phyloP scores from a whole-genome alignment of 495 filamentous ascomycete genomes.

The Penicillium pulvis region DNA sequence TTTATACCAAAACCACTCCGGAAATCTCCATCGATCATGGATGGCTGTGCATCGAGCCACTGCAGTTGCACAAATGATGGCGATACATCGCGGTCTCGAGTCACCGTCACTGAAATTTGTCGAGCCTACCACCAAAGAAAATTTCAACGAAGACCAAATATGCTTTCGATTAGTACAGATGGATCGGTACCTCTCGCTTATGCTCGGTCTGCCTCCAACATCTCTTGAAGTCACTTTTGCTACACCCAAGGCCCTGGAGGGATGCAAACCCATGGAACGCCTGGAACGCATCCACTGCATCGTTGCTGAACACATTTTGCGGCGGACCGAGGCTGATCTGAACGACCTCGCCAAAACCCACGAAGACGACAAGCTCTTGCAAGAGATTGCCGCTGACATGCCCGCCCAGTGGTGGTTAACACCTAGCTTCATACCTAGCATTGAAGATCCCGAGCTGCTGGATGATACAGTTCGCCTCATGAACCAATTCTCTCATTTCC shows the following conservation, averaged over 20 bases:
- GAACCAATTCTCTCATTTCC: constrained; percentile 43
- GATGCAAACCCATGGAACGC: constrained; percentile 20
- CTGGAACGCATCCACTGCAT: constrained; percentile 30
- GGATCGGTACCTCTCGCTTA: constrained; percentile 45
- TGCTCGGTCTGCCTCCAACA: constrained; percentile 48
- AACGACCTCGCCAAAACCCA: constrained; percentile 27
- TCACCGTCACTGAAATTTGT: constrained; percentile 22
- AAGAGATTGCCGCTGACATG: constrained; percentile 38
- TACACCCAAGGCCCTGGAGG: constrained; percentile 14
- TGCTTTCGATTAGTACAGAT: constrained; percentile 18
- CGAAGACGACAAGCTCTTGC: constrained; percentile 46
- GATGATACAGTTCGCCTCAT: constrained; percentile 18
- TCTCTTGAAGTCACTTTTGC: constrained; percentile 33
- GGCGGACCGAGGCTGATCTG: constrained; percentile 38
- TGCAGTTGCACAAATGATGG: constrained; percentile 29
- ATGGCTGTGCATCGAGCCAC: constrained; percentile 42
- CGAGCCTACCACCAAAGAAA: constrained; percentile 14
- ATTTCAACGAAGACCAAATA: constrained; percentile 14
- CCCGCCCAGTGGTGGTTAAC: constrained; percentile 42
- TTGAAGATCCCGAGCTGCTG: constrained; percentile 8
- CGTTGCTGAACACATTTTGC: constrained; percentile 43
- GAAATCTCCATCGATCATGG: constrained; percentile 50
- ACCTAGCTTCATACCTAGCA: constrained; percentile 13
- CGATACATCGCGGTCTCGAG: constrained; percentile 17
- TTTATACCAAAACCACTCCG: constrained; percentile 46